phyloP scores from a whole-genome alignment of 164 flowering plant genomes.

The Piper longum region DNA sequence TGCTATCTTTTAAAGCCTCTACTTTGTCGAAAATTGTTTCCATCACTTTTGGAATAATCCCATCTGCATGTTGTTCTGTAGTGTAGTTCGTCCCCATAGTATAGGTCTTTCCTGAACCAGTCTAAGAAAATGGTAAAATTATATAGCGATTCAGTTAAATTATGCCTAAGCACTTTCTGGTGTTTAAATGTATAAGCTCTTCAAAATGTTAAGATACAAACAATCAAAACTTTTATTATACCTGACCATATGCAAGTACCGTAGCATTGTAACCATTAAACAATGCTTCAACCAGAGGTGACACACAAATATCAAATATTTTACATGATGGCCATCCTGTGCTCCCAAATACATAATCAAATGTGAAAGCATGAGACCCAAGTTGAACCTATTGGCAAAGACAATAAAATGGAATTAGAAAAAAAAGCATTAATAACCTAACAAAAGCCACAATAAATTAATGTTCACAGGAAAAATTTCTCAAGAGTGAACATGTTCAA shows the following conservation, averaged over 20 bases:
- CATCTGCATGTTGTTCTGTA: slow-evolving; percentile 43
- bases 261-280: slow-evolving; percentile 93
- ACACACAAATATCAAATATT: slow-evolving; percentile 57
- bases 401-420: slow-evolving; percentile 5
- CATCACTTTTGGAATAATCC: slow-evolving; percentile 83
- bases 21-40: slow-evolving; percentile 50
- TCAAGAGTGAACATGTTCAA: no score
- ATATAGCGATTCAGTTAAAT: no score
- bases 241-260: slow-evolving; percentile 97
- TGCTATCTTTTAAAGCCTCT: slow-evolving; percentile 30
- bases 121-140: slow-evolving; percentile 23
- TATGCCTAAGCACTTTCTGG: background rate
- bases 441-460: no score
- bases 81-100: slow-evolving; percentile 91
- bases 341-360: slow-evolving; percentile 66
- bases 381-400: slow-evolving; percentile 70
- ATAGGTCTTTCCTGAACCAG: slow-evolving; percentile 97
- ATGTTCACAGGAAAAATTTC: no score
- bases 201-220: background rate
- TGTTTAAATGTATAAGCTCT: background rate
- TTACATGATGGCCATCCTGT: slow-evolving; percentile 24
- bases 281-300: slow-evolving; percentile 76
- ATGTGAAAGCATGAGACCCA: slow-evolving; percentile 82
- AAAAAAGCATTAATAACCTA: background rate
- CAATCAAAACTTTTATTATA: slow-evolving; percentile 3